A percentile compares a stretch with the other conserved stretches of the same genome.
phyloP scores from a whole-genome alignment of 257 asterid species.

The Ocimum tenuiflorum region DNA sequence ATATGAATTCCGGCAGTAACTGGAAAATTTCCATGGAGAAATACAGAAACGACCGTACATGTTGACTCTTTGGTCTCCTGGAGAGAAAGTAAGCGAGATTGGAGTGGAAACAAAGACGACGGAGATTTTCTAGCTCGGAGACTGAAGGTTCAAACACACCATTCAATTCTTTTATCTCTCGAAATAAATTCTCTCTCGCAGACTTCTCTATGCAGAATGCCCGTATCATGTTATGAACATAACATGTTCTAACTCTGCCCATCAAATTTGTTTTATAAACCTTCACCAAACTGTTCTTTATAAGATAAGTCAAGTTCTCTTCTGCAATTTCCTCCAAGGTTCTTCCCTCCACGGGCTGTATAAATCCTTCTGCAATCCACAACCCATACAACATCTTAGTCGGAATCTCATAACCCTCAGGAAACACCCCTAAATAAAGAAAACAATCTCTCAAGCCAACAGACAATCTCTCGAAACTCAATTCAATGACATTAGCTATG shows the following conservation, averaged over 20 bases:
- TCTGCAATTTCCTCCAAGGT: constrained; percentile 34
- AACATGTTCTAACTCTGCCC: constrained; percentile 40
- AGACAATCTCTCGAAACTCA: constrained; percentile 45
- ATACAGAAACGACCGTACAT: constrained; percentile 36
- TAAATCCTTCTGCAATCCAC: constrained; percentile 58
- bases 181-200: constrained; percentile 26
- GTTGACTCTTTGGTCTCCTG: constrained; percentile 11
- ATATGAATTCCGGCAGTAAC: background rate
- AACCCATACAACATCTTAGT: constrained; percentile 23
- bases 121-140: constrained; percentile 13
- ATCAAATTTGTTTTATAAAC: constrained; percentile 16
- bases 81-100: constrained; percentile 19
- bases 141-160: constrained; percentile 10
- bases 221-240: constrained; percentile 37
- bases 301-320: constrained; percentile 26
- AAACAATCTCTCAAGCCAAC: constrained; percentile 36
- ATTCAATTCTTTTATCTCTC: constrained; percentile 20
- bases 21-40: constrained; percentile 2
- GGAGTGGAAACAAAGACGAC: constrained; percentile 46
- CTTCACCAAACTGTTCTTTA: constrained; percentile 36
- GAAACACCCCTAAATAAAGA: constrained; percentile 43
- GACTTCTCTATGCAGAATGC: constrained; percentile 33
- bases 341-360: background rate
- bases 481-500: constrained; percentile 15
- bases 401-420: constrained; percentile 28